Evolutionary conservation across 179 eudicot species (phyloP).

Genomic region (Silene vulgaris): DNA sequence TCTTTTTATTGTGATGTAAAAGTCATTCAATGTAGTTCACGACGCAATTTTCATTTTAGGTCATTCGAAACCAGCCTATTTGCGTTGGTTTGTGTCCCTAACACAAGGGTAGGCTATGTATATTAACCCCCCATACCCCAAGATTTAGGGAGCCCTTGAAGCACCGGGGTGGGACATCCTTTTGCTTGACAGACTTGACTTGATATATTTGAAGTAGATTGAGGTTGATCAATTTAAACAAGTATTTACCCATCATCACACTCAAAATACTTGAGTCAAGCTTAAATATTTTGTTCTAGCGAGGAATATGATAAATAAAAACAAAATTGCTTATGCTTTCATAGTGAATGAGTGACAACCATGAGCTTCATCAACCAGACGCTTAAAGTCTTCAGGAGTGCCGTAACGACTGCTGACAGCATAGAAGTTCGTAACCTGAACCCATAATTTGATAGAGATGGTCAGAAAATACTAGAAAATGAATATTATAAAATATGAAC

Average conservation of each 20-base stretch:
- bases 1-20: background rate
- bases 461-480: slow-evolving; percentile 1
- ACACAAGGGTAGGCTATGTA: background rate
- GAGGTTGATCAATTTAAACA: slow-evolving; percentile 4
- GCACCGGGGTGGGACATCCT: background rate
- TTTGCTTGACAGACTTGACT: background rate
- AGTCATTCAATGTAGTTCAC: background rate
- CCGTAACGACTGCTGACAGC: slow-evolving; percentile 99
- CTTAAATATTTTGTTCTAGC: background rate
- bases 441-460: slow-evolving; percentile 17
- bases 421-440: slow-evolving; percentile 86
- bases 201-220: background rate
- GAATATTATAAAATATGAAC: background rate
- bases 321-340: slow-evolving; percentile 15
- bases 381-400: slow-evolving; percentile 92
- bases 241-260: background rate
- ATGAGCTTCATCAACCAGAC: slow-evolving; percentile 94
- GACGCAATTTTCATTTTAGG: no score
- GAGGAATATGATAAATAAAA: background rate
- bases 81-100: background rate
- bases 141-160: background rate
- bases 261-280: background rate
- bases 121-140: background rate
- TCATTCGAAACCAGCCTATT: no score
- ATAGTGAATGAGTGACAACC: slow-evolving; percentile 39